Conservation (phyloP, 352 stramenopile species). For the Pythium scleroteichum region DNA sequence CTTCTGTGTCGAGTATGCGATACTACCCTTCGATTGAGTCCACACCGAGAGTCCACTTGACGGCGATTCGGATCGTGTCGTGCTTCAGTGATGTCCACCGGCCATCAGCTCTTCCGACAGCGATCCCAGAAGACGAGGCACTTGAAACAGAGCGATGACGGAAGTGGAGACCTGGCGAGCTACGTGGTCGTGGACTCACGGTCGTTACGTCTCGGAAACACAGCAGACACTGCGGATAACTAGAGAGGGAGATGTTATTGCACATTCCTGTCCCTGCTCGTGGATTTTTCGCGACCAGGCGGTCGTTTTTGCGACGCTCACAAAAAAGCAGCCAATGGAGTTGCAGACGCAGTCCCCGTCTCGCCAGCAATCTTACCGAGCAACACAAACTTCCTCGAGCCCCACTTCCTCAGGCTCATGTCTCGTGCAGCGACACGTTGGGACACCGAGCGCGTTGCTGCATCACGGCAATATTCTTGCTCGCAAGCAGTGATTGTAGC, state of each 20-base stretch:
- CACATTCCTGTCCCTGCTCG: constrained; percentile 7
- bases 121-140: not conserved
- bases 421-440: constrained; percentile 21
- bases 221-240: constrained; percentile 14
- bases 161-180: too few species aligned
- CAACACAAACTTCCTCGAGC: not conserved
- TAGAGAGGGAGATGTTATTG: not conserved
- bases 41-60: not conserved
- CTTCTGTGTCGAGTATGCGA: too few species aligned
- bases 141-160: too few species aligned
- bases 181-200: not conserved
- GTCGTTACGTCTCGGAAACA: constrained; percentile 18
- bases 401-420: not conserved
- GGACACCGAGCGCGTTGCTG: constrained; percentile 14
- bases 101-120: too few species aligned
- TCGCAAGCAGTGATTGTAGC: constrained; percentile 7
- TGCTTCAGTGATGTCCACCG: too few species aligned
- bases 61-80: too few species aligned
- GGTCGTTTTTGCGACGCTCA: not conserved
- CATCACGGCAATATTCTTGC: constrained; percentile 19
- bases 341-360: not conserved
- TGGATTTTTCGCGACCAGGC: not conserved
- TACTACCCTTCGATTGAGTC: not conserved
- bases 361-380: not conserved
- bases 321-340: constrained; percentile 1